These are phyloP conservation scores for Acacia acuminata DNA, from an alignment of 306 rosid genomes.

Conservation along the genomic window DNA sequence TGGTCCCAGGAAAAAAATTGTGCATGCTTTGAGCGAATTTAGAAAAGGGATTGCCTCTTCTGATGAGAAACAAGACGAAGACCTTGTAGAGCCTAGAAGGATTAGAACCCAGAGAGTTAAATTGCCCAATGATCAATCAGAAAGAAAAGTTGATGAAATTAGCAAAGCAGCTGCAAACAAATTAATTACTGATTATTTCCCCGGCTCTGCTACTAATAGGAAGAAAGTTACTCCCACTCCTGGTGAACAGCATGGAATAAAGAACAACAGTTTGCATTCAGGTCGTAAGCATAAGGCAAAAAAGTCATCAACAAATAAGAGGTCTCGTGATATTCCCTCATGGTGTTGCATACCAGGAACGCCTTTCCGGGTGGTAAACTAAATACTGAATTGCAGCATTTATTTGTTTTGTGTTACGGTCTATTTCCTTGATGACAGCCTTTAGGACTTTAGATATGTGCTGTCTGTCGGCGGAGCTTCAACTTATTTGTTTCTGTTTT, in stretches of 20 bases:
- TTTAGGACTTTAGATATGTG: not conserved
- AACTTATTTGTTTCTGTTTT: slow-evolving; percentile 6
- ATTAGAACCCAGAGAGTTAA: slow-evolving; percentile 43
- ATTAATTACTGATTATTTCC: slow-evolving; percentile 84
- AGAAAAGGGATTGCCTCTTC: slow-evolving; percentile 47
- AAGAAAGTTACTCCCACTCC: slow-evolving; percentile 49
- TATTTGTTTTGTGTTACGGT: slow-evolving; percentile 11
- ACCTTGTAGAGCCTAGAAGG: slow-evolving; percentile 38
- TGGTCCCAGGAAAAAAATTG: slow-evolving; percentile 92
- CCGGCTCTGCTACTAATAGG: slow-evolving; percentile 53
- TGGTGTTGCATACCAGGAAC: slow-evolving; percentile 95
- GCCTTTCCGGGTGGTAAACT: slow-evolving; percentile 92
- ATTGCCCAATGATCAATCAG: slow-evolving; percentile 42
- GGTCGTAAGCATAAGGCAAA: slow-evolving; percentile 44
- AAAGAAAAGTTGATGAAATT: slow-evolving; percentile 39
- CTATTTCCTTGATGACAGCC: slow-evolving; percentile 2
- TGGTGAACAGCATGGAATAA: slow-evolving; percentile 38
- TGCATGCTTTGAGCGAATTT: slow-evolving; percentile 63
- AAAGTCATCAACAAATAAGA: slow-evolving; percentile 44
- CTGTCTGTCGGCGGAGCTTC: slow-evolving; percentile 10
- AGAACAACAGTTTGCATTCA: slow-evolving; percentile 39
- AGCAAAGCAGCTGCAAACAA: slow-evolving; percentile 64
- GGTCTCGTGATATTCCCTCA: slow-evolving; percentile 63
- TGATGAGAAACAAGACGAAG: slow-evolving; percentile 37
- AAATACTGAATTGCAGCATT: slow-evolving; percentile 17